Evolutionary conservation across 495 filamentous ascomycete species (phyloP), one percentile per base, ranked within the genome.

Genomic region (Hypoxylon lienhwacheense): DNA sequence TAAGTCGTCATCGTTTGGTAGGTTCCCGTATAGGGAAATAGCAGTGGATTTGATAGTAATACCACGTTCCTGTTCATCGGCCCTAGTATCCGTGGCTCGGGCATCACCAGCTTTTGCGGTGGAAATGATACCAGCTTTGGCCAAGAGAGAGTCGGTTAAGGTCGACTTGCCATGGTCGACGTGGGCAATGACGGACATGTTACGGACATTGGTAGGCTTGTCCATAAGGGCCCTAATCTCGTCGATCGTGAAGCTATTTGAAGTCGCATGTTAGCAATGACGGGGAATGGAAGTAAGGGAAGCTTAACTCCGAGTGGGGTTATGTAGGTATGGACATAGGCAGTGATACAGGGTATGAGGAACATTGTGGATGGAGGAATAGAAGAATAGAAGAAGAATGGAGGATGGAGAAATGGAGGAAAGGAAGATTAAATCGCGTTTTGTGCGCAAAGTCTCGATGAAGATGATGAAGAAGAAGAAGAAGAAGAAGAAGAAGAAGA

Each of bases 41-140:
- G 93, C 95, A 41, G 93, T 99, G 45, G 93, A 99, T 86, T 99
- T 99, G 85, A 99, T 99, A 66, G 93, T 99, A 71, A 99, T 97
- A 83, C 93, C 88, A 83, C 93, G 91, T 65, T 99, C 93, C 78
- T 99, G 93, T 74, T 99, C 93, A 74, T 99, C 93, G 45, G 87
- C 77, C 71, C 93, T 87, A 52, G 93, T 99, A 80, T 99, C 93
- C 66, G 92, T 99, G 74, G 91, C 95, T 70, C 93, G 86, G 62
- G 85, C 82, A 71, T 96, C 89, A 76, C 93, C 93, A 64, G 93
- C 93, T 78, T 97, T 97, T 63, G 92, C 90, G 61, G 91, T 87
- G 49, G 93, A 97, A 74, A 99, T 99, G 68, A 99, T 99, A 89
- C 93, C 93, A 69, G 95, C 95, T 75, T 92, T 95, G 76, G 95